Evolutionary conservation across 352 stramenopile species (phyloP).

Genomic region (Pythium vanterpoolii): DNA sequence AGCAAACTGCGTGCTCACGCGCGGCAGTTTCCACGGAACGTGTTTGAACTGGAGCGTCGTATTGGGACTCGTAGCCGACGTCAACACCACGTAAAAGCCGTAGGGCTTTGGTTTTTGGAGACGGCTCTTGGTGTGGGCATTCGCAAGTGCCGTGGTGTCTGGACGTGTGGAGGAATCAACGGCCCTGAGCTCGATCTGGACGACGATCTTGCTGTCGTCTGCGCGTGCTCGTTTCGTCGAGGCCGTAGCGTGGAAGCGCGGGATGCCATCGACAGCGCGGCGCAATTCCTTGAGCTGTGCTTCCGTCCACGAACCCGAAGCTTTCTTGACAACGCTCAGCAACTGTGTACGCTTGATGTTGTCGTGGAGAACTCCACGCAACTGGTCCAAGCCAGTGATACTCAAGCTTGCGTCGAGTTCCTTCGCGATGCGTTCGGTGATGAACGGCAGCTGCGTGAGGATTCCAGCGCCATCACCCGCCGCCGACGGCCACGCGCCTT

Average conservation of each 20-base stretch:
- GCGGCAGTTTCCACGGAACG: slow-evolving; percentile 43
- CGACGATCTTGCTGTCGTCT: slow-evolving; percentile 1
- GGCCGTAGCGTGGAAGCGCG: slow-evolving; percentile 30
- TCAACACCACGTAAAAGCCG: slow-evolving; percentile 66
- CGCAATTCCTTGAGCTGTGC: slow-evolving; percentile 37
- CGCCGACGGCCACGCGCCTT: slow-evolving; percentile 40
- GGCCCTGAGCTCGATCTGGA: slow-evolving; percentile 36
- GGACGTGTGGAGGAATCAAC: slow-evolving; percentile 17
- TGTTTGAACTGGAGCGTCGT: slow-evolving; percentile 57
- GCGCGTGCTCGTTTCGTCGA: background rate
- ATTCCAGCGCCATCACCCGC: slow-evolving; percentile 6
- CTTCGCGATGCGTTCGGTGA: slow-evolving; percentile 30
- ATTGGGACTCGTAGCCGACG: slow-evolving; percentile 6
- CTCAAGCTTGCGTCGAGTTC: slow-evolving; percentile 22
- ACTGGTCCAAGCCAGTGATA: slow-evolving; percentile 6
- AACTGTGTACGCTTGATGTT: slow-evolving; percentile 16
- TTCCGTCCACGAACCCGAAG: slow-evolving; percentile 11
- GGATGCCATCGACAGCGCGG: slow-evolving; percentile 41
- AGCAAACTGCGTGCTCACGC: slow-evolving; percentile 29
- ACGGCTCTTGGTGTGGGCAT: slow-evolving; percentile 15
- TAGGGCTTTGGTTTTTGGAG: slow-evolving; percentile 69
- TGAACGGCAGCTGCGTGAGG: slow-evolving; percentile 49
- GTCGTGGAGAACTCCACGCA: slow-evolving; percentile 3
- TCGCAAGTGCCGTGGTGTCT: slow-evolving; percentile 12
- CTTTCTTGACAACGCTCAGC: slow-evolving; percentile 9